Percentiles rank a stretch among this genome's conserved stretches.
phyloP scores from a whole-genome alignment of 202 grass and related monocot genomes.

The Elaeis oleifera region DNA sequence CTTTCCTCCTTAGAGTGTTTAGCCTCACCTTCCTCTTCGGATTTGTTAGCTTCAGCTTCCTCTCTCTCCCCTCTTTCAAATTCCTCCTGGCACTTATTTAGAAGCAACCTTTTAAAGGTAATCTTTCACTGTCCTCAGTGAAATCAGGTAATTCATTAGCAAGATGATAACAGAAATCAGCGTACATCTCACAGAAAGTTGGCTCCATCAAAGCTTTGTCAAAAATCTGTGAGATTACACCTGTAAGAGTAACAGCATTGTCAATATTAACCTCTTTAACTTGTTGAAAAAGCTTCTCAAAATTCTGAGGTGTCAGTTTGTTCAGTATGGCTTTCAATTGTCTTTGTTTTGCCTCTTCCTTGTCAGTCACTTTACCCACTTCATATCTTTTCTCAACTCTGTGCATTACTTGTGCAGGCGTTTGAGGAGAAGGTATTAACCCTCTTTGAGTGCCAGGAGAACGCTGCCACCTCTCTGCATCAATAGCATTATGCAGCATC shows the following conservation, averaged over 20 bases:
- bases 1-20: conserved; percentile 65
- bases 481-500: conserved; percentile 43
- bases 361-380: conserved; percentile 62
- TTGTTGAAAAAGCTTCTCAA: conserved; percentile 84
- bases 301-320: conserved; percentile 95
- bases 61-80: conserved; percentile 95
- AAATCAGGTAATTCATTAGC: conserved; percentile 68
- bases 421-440: conserved; percentile 70
- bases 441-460: conserved; percentile 37
- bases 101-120: conserved; percentile 87
- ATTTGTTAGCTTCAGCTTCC: conserved; percentile 85
- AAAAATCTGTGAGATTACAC: conserved; percentile 99
- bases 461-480: conserved; percentile 87
- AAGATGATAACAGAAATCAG: conserved; percentile 71
- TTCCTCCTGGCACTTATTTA: conserved; percentile 96
- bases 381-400: conserved; percentile 72
- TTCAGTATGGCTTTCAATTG: conserved; percentile 88
- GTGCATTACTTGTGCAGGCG: conserved; percentile 71
- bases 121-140: conserved; percentile 72
- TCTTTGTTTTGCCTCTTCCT: conserved; percentile 72
- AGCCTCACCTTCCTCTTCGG: conserved; percentile 80
- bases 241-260: conserved; percentile 53
- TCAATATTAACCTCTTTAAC: conserved; percentile 86
- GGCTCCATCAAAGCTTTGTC: conserved; percentile 99
- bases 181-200: conserved; percentile 99